Base-by-base conservation (phyloP, 2,329 filamentous ascomycete species). In the Biscogniauxia marginata region DNA sequence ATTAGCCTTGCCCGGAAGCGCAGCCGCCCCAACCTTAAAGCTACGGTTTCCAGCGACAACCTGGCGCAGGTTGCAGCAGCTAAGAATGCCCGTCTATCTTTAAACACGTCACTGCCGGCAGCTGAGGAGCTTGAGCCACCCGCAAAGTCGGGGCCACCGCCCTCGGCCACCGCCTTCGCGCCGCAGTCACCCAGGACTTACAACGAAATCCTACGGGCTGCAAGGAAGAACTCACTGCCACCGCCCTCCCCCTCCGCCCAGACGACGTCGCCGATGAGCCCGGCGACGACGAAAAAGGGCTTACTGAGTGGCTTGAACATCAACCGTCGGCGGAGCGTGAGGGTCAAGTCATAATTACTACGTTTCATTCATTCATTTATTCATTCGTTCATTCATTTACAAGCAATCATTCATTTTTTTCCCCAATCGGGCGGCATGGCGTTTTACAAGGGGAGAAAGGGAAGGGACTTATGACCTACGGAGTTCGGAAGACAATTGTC, bases 1-100 rank as follows among this genome's bases (percentile, higher is more conserved):
- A 70, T 85, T 46, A 83, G 76, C 63, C 72, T 85, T 24, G 78
- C 79, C 49, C 76, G 78, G 65, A 84, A 83, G 75, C 77, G 79
- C 60, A 85, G 82, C 73, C 75, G 76, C 53, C 79, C 79, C 7
- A 73, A 74, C 21, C 73, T 85, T 11, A 67, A 72, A 46, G 72
- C 72, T 25, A 65, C 66, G n/a, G 64, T 66, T 39, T 71, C 73
- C 7, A 68, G 68, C 45, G 30, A 39, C 30, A 71, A 65, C 55
- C 61, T 75, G 49, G 57, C 67, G 53, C 53, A 57, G 53, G 58
- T 52, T 48, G 30, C 56, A 13, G 53, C 49, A 23, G 50, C 53
- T 56, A 60, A 68, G 16, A 56, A 63, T 47, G 67, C 64, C 71
- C 71, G 55, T 70, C 59, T 47, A 52, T 63, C 18, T 50, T 55